Evolutionary conservation across 768 basidiomycete genomes (phyloP).

Genomic region (Lactarius deliciosus): DNA sequence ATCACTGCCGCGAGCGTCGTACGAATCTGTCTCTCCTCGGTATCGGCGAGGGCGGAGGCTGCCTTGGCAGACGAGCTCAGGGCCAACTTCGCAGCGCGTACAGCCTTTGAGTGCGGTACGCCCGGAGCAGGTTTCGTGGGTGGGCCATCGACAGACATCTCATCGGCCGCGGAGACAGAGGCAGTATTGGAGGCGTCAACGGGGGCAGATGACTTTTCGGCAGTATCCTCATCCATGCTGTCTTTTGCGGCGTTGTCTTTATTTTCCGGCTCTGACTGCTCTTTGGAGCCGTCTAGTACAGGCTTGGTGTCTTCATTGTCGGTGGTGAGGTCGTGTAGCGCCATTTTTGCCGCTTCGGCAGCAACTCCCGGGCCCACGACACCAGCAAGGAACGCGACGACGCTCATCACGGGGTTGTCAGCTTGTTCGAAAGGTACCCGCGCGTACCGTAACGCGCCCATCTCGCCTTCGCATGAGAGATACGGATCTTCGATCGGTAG

Average conservation of each 20-base stretch:
- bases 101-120: conserved; percentile 70
- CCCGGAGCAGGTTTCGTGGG: conserved; percentile 41
- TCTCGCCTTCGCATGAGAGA: conserved; percentile 69
- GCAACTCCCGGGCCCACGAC: conserved; percentile 90
- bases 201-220: conserved; percentile 17
- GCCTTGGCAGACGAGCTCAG: conserved; percentile 88
- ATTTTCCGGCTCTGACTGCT: conserved; percentile 33
- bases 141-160: conserved; percentile 50
- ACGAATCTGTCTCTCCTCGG: conserved; percentile 81
- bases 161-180: conserved; percentile 33
- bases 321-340: conserved; percentile 76
- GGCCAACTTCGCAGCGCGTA: conserved; percentile 81
- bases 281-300: conserved; percentile 34
- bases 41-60: conserved; percentile 73
- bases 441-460: conserved; percentile 73
- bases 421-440: conserved; percentile 89
- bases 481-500: conserved; percentile 97
- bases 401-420: conserved; percentile 98
- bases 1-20: conserved; percentile 79
- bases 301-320: conserved; percentile 39
- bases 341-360: conserved; percentile 90
- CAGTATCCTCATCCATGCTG: conserved; percentile 31
- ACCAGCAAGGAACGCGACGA: conserved; percentile 94
- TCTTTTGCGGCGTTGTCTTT: conserved; percentile 43
- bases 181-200: conserved; percentile 29